Conservation (phyloP, 2,329 filamentous ascomycete genomes). For the Shiraia bambusicola region DNA sequence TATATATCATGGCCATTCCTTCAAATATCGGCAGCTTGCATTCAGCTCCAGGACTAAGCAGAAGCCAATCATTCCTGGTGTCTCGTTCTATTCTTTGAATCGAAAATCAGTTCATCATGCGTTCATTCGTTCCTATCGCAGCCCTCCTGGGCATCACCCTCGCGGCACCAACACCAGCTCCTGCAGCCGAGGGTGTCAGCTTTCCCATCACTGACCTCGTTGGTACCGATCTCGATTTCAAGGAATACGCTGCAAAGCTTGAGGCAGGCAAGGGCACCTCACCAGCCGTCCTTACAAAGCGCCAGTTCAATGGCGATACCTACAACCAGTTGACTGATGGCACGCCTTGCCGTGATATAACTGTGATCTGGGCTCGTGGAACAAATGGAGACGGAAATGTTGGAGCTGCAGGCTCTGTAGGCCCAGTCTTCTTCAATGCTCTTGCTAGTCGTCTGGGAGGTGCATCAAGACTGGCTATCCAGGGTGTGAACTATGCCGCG, state of each 20-base stretch:
- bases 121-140: constrained; percentile 19
- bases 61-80: too few species aligned
- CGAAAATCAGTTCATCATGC: constrained; percentile 9
- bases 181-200: constrained; percentile 16
- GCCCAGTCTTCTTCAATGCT: constrained; percentile 52
- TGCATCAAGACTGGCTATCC: constrained; percentile 49
- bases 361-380: constrained; percentile 58
- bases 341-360: constrained; percentile 47
- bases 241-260: constrained; percentile 27
- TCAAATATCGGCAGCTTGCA: too few species aligned
- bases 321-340: constrained; percentile 12
- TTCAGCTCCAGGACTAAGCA: too few species aligned
- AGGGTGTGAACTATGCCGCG: constrained; percentile 58
- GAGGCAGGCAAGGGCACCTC: constrained; percentile 11
- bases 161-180: constrained; percentile 19
- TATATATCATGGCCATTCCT: too few species aligned
- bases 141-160: constrained; percentile 16
- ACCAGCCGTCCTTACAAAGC: constrained; percentile 13
- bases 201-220: constrained; percentile 32
- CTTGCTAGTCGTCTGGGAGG: constrained; percentile 45
- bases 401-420: constrained; percentile 47
- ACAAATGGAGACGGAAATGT: constrained; percentile 56
- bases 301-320: constrained; percentile 8
- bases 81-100: too few species aligned
- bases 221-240: constrained; percentile 24